A percentile compares a stretch with the other conserved stretches of the same genome.
phyloP scores from a whole-genome alignment of 495 filamentous ascomycete genomes.

The Penicillium silybi region DNA sequence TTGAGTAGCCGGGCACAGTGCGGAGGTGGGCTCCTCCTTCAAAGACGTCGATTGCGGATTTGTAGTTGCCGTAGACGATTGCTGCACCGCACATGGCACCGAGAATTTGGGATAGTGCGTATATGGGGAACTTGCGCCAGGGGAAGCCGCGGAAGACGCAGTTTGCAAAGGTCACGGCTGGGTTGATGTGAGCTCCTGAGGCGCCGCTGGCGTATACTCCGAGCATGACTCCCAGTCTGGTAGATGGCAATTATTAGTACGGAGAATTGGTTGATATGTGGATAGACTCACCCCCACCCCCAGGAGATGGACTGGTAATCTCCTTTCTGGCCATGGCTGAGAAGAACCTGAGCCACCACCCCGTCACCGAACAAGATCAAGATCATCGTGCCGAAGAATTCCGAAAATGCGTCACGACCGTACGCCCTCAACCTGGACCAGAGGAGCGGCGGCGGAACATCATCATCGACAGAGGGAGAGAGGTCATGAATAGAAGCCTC shows the following conservation, averaged over 20 bases:
- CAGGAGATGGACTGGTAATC: constrained; percentile 59
- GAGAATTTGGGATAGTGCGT: constrained; percentile 49
- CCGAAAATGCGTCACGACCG: constrained; percentile 54
- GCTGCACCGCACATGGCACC: constrained; percentile 53
- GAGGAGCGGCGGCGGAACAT: constrained; percentile 22
- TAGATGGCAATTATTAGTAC: constrained; percentile 1
- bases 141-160: constrained; percentile 60
- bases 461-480: not conserved
- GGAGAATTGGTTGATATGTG: not conserved
- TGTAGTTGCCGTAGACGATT: constrained; percentile 57
- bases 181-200: constrained; percentile 61
- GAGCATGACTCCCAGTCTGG: constrained; percentile 57
- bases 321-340: constrained; percentile 49
- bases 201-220: constrained; percentile 59
- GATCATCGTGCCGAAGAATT: constrained; percentile 63
- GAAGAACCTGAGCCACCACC: constrained; percentile 54
- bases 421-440: constrained; percentile 47
- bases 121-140: constrained; percentile 56
- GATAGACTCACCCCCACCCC: constrained; percentile 54
- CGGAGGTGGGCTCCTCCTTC: constrained; percentile 52
- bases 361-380: constrained; percentile 63
- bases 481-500: constrained; percentile 15
- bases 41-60: constrained; percentile 49
- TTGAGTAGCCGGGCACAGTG: constrained; percentile 53
- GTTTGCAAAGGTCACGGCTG: constrained; percentile 60